A percentile compares a stretch with the other conserved stretches of the same genome.
Conservation (phyloP, 345 rosid genomes). For the Ceriops decandra region DNA sequence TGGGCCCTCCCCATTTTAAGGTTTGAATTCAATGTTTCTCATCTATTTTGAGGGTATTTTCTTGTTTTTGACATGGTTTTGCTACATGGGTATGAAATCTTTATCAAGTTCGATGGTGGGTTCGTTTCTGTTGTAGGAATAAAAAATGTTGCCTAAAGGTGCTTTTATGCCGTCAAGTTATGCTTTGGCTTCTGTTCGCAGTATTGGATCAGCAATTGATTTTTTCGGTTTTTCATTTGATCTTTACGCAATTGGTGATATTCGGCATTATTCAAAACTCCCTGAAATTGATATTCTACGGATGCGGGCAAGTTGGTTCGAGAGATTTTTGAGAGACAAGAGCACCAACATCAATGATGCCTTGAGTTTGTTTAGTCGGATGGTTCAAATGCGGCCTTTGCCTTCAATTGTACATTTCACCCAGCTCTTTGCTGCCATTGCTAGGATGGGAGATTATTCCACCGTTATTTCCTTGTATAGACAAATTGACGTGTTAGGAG, state of each 20-base stretch:
- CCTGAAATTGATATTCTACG: neutral
- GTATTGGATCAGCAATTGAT: neutral
- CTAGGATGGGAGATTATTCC: neutral
- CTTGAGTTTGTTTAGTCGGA: slow-evolving; percentile 1
- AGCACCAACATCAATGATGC: slow-evolving; percentile 1
- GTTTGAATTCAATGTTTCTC: too few relatives aligned
- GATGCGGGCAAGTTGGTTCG: neutral
- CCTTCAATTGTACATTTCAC: slow-evolving; percentile 8
- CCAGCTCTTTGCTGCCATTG: neutral
- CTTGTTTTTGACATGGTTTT: too few relatives aligned
- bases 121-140: too few relatives aligned
- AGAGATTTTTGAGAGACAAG: neutral
- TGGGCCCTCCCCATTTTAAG: too few relatives aligned
- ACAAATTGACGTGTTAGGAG: slow-evolving; percentile 4
- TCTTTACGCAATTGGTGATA: neutral
- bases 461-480: slow-evolving; percentile 1
- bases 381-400: slow-evolving; percentile 6
- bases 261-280: neutral
- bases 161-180: neutral
- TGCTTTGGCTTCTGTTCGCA: neutral
- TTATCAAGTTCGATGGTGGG: too few relatives aligned
- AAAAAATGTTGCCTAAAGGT: neutral
- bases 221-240: neutral
- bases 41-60: too few relatives aligned
- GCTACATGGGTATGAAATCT: too few relatives aligned